These are phyloP conservation scores for Colletotrichum spaethianum DNA, from an alignment of 2,329 filamentous ascomycete species.

Conservation along the genomic window DNA sequence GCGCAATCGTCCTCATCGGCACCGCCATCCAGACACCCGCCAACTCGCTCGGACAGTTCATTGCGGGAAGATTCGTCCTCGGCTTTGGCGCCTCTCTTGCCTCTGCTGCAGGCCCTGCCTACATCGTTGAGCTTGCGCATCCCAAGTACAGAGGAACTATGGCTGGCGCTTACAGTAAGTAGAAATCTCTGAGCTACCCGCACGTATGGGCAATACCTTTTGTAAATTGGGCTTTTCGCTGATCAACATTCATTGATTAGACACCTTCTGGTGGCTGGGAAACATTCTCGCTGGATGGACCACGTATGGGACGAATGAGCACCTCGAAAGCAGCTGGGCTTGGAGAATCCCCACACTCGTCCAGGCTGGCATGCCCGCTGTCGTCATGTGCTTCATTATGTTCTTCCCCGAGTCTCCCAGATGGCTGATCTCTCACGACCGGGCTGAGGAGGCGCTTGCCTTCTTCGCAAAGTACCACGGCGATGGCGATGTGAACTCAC, in stretches of 20 bases:
- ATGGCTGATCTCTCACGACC: conserved; percentile 78
- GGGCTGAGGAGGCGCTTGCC: conserved; percentile 67
- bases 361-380: conserved; percentile 56
- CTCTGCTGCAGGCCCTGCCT: conserved; percentile 72
- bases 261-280: conserved; percentile 63
- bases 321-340: conserved; percentile 55
- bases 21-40: conserved; percentile 60
- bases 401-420: conserved; percentile 80
- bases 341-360: conserved; percentile 73
- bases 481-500: conserved; percentile 66
- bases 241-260: conserved; percentile 43
- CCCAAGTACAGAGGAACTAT: conserved; percentile 69
- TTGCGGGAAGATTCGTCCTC: conserved; percentile 51
- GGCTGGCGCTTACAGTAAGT: conserved; percentile 68
- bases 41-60: conserved; percentile 62
- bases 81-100: conserved; percentile 72
- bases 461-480: conserved; percentile 73
- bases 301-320: conserved; percentile 56
- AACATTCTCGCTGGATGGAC: conserved; percentile 53
- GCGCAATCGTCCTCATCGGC: conserved; percentile 62
- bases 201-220: not conserved
- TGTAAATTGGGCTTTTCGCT: not conserved
- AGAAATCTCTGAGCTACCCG: conserved; percentile 57
- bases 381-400: conserved; percentile 73
- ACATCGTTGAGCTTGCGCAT: conserved; percentile 74